Conservation (phyloP, 495 filamentous ascomycete species). For the Hypoxylon lienhwacheense region DNA sequence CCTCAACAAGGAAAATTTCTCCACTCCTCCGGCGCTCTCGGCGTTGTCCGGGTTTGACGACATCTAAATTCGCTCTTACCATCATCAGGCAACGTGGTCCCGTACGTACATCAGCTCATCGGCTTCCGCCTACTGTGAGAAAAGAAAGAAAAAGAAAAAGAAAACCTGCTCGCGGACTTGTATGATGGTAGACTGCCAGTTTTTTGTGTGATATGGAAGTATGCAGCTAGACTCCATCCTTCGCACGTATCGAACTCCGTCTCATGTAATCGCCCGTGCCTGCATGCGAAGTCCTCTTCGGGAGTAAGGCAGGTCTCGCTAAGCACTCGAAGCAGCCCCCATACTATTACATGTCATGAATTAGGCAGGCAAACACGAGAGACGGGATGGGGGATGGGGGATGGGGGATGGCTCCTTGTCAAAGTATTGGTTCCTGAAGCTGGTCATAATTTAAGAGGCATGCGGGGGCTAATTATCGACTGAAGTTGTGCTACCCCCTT, state of each 20-base stretch:
- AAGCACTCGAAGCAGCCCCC: neutral
- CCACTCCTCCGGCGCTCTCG: neutral
- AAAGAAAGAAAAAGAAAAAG: no score
- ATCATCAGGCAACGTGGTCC: slow-evolving; percentile 30
- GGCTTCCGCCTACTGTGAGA: slow-evolving; percentile 27
- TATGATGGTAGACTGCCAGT: slow-evolving; percentile 11
- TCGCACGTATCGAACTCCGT: slow-evolving; percentile 30
- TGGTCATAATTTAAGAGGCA: slow-evolving; percentile 5
- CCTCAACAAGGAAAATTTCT: neutral
- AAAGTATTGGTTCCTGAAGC: slow-evolving; percentile 12
- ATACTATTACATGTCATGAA: slow-evolving; percentile 1
- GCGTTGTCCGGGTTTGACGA: slow-evolving; percentile 9
- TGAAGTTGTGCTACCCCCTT: slow-evolving; percentile 8
- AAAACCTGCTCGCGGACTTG: slow-evolving; percentile 11
- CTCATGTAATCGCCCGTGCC: slow-evolving; percentile 33
- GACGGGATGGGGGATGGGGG: slow-evolving; percentile 8
- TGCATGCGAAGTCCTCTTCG: slow-evolving; percentile 19
- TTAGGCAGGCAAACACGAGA: slow-evolving; percentile 30
- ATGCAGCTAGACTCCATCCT: slow-evolving; percentile 24
- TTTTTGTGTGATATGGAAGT: slow-evolving; percentile 16
- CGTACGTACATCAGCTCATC: slow-evolving; percentile 29
- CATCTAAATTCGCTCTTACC: slow-evolving; percentile 17
- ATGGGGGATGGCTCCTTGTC: slow-evolving; percentile 6
- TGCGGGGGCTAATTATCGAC: slow-evolving; percentile 17
- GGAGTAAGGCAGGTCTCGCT: slow-evolving; percentile 15